phyloP scores from a whole-genome alignment of 164 flowering plant genomes.

The Vitis rupestris region DNA sequence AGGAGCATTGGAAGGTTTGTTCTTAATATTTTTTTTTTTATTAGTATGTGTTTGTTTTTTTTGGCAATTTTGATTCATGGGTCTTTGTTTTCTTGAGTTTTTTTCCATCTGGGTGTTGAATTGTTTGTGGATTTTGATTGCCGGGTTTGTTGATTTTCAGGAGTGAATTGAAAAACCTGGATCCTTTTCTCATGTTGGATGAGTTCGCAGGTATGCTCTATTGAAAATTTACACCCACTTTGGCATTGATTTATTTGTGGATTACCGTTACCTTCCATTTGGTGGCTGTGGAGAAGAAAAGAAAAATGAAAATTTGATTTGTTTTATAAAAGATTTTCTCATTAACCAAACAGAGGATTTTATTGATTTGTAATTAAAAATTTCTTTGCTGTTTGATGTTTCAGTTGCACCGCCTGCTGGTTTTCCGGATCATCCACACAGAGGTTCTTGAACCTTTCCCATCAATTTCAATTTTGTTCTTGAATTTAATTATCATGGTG shows the following conservation, averaged over 20 bases:
- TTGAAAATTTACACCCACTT: not conserved
- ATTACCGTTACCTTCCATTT: not conserved
- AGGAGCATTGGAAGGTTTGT: slow-evolving; percentile 73
- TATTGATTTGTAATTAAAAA: not conserved
- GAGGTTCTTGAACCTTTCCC: slow-evolving; percentile 47
- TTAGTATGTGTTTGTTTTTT: not conserved
- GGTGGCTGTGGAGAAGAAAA: too few relatives aligned
- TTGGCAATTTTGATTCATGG: not conserved
- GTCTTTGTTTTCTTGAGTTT: slow-evolving; percentile 8
- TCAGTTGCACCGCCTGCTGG: slow-evolving; percentile 92
- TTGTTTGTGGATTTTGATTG: not conserved
- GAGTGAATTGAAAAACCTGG: slow-evolving; percentile 63
- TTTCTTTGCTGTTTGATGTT: slow-evolving; percentile 9
- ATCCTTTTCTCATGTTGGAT: slow-evolving; percentile 87
- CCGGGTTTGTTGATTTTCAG: slow-evolving; percentile 28
- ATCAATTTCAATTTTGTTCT: not conserved
- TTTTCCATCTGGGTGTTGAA: not conserved
- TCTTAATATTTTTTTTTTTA: not conserved
- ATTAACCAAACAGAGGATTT: too few relatives aligned
- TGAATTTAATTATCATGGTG: not conserved
- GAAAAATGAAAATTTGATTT: too few relatives aligned
- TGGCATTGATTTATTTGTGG: not conserved
- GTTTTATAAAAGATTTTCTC: too few relatives aligned
- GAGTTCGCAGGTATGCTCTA: slow-evolving; percentile 61
- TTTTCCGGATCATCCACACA: slow-evolving; percentile 93